Conservation (phyloP, 495 filamentous ascomycete genomes). For the Penicillium paxilli region DNA sequence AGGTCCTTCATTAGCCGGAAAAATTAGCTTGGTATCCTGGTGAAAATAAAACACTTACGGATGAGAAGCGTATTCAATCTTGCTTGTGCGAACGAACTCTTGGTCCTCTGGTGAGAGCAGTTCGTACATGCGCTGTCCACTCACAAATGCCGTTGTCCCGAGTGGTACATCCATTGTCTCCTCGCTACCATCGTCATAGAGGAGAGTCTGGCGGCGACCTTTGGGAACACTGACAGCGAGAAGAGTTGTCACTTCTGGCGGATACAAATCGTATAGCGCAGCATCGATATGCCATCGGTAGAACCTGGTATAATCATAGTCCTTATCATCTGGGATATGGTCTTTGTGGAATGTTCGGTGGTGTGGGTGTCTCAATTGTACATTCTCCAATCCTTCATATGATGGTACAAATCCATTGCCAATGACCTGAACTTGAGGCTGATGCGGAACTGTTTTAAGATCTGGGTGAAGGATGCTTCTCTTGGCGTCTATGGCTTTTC, state of each 20-base stretch:
- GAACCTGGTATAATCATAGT: constrained; percentile 68
- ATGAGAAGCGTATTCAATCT: constrained; percentile 73
- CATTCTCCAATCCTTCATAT: constrained; percentile 67
- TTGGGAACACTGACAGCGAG: constrained; percentile 66
- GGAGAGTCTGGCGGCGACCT: constrained; percentile 61
- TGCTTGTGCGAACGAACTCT: constrained; percentile 60
- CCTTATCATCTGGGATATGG: constrained; percentile 59
- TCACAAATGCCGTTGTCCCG: constrained; percentile 75
- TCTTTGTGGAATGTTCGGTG: constrained; percentile 72
- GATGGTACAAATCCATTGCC: constrained; percentile 65
- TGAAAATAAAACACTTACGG: constrained; percentile 34
- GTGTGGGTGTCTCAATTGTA: constrained; percentile 70
- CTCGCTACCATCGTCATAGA: constrained; percentile 70
- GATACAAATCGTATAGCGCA: constrained; percentile 69
- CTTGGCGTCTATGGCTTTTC: constrained; percentile 66
- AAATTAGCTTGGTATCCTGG: background rate
- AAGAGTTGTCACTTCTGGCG: constrained; percentile 67
- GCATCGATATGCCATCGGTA: constrained; percentile 82
- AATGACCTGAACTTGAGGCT: constrained; percentile 77
- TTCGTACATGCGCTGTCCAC: constrained; percentile 65
- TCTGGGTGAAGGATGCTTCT: constrained; percentile 73
- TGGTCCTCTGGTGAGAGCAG: constrained; percentile 62
- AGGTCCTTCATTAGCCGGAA: background rate
- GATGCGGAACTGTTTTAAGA: constrained; percentile 74
- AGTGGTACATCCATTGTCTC: constrained; percentile 68